Percentiles rank a stretch among this genome's conserved stretches.
phyloP scores from a whole-genome alignment of 371 early-diverging fungal species.

The Mucor irregularis region DNA sequence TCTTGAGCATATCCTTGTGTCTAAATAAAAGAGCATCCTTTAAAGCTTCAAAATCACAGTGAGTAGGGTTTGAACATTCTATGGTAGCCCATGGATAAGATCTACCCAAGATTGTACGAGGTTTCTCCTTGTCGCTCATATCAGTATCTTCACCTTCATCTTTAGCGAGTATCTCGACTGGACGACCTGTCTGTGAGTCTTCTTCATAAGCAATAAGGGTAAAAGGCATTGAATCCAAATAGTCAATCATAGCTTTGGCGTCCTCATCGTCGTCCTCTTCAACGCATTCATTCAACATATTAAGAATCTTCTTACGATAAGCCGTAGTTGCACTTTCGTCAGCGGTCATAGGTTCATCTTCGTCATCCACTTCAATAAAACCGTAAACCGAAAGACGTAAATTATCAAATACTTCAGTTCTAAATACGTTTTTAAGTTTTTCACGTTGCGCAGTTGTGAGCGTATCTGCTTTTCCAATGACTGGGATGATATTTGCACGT shows the following conservation, averaged over 20 bases:
- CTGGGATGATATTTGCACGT: conserved; percentile 93
- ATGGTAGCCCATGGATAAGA: conserved; percentile 98
- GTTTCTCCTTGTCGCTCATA: conserved; percentile 37
- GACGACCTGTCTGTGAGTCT: conserved; percentile 33
- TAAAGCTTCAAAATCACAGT: conserved; percentile 78
- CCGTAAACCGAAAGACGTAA: conserved; percentile 67
- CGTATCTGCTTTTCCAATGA: conserved; percentile 97
- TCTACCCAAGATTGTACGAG: conserved; percentile 61
- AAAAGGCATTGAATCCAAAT: conserved; percentile 61
- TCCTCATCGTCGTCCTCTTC: conserved; percentile 40
- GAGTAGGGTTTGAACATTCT: conserved; percentile 78
- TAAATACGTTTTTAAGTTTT: conserved; percentile 71
- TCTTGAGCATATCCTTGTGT: conserved; percentile 81
- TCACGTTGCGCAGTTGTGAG: conserved; percentile 85
- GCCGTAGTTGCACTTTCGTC: neutral
- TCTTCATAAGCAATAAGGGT: conserved; percentile 75
- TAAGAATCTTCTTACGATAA: conserved; percentile 20
- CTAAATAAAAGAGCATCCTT: conserved; percentile 52
- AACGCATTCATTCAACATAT: conserved; percentile 28
- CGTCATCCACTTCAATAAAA: conserved; percentile 52
- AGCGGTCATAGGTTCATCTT: conserved; percentile 57
- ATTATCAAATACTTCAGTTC: conserved; percentile 55
- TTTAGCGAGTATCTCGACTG: conserved; percentile 9
- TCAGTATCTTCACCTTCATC: conserved; percentile 5
- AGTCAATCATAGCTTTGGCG: conserved; percentile 34